A percentile compares a stretch with the other conserved stretches of the same genome.
Conservation (phyloP, 2,329 filamentous ascomycete genomes). For the Aspergillus sp. region DNA sequence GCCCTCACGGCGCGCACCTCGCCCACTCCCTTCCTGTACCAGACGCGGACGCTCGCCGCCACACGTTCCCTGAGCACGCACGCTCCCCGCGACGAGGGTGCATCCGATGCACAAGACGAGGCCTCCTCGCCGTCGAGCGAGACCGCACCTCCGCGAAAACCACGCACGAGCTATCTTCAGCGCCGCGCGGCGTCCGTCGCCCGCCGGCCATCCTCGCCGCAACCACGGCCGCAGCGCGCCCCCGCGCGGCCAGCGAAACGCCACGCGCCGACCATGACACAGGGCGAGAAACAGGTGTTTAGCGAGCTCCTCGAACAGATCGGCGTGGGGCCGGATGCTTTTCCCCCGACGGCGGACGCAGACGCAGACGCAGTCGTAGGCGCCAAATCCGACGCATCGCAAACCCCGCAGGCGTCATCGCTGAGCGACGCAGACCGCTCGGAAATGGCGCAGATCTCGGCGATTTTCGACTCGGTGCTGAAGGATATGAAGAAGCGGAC, state of each 20-base stretch:
- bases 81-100: neutral
- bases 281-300: constrained; percentile 15
- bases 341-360: constrained; percentile 1
- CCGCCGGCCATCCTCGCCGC: neutral
- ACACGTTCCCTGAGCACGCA: neutral
- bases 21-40: constrained; percentile 68
- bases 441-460: constrained; percentile 25
- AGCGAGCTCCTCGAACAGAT: constrained; percentile 13
- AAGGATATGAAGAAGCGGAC: constrained; percentile 14
- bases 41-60: constrained; percentile 60
- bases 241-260: neutral
- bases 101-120: neutral
- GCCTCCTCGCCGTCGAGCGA: neutral
- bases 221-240: neutral
- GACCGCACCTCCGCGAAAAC: constrained; percentile 2
- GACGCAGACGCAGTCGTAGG: neutral
- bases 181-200: neutral
- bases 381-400: neutral
- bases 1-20: constrained; percentile 29
- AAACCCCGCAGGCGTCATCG: neutral
- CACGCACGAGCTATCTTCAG: constrained; percentile 18
- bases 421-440: constrained; percentile 14
- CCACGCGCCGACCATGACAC: constrained; percentile 12
- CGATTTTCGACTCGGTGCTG: constrained; percentile 25
- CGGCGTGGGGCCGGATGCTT: neutral